Evolutionary conservation across 345 rosid genomes (phyloP).

Genomic region (Abelmoschus esculentus): DNA sequence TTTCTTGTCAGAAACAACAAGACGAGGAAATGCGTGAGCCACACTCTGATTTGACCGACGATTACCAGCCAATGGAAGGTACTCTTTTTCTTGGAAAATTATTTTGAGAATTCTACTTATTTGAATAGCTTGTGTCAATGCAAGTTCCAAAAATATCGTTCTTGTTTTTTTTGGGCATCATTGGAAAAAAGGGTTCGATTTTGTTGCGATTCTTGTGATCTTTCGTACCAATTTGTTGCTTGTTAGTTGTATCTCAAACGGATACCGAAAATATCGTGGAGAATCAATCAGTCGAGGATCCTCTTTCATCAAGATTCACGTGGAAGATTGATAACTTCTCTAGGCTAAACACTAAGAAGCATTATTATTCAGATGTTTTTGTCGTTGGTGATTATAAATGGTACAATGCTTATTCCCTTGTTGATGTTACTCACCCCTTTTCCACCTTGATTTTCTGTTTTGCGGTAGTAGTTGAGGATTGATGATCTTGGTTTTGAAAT

Average conservation of each 20-base stretch:
- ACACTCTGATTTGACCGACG: conserved; percentile 45
- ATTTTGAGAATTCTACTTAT: background rate
- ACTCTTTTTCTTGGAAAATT: background rate
- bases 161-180: background rate
- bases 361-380: conserved; percentile 67
- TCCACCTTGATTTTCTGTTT: background rate
- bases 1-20: conserved; percentile 51
- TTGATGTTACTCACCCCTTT: background rate
- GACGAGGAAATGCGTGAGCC: conserved; percentile 95
- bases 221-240: background rate
- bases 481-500: conserved; percentile 1
- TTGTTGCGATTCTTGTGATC: background rate
- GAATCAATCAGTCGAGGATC: conserved; percentile 75
- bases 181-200: background rate
- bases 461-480: conserved; percentile 1
- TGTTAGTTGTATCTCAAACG: conserved; percentile 36
- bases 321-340: conserved; percentile 79
- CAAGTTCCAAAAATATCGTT: background rate
- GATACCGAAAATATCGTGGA: conserved; percentile 53
- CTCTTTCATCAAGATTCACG: conserved; percentile 64
- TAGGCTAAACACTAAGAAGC: conserved; percentile 65
- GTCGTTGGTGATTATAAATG: conserved; percentile 85
- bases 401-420: conserved; percentile 22
- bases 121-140: background rate
- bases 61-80: conserved; percentile 52